phyloP scores from a whole-genome alignment of 345 rosid genomes.

The Kernera saxatilis region DNA sequence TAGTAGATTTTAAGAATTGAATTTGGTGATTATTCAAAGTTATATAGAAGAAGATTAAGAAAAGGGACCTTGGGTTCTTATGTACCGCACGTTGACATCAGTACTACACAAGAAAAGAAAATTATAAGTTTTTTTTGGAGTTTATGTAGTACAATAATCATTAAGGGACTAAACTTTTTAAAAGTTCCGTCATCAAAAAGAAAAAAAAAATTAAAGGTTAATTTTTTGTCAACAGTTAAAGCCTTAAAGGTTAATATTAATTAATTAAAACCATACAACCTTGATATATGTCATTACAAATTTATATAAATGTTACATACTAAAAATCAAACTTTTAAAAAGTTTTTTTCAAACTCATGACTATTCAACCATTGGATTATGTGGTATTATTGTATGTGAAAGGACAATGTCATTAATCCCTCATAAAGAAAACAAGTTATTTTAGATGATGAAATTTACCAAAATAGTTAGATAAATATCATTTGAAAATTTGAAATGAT shows the following conservation, averaged over 20 bases:
- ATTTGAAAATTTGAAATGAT: background rate
- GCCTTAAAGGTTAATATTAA: too few species aligned
- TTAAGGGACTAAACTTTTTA: background rate
- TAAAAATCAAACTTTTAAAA: background rate
- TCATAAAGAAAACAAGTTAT: background rate
- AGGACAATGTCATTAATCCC: background rate
- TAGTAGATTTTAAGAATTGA: background rate
- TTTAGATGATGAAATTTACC: background rate
- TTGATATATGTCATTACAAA: background rate
- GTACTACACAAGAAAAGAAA: constrained; percentile 17
- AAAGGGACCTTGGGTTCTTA: background rate
- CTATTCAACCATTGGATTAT: constrained; percentile 8
- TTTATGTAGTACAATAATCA: constrained; percentile 27
- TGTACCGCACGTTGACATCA: constrained; percentile 32
- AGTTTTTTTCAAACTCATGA: background rate
- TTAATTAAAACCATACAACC: background rate
- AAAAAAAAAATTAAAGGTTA: background rate
- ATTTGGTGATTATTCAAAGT: background rate
- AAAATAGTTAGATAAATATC: background rate
- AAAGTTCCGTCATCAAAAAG: background rate
- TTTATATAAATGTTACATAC: background rate
- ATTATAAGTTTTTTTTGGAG: background rate
- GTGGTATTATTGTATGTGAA: background rate
- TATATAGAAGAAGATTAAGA: constrained; percentile 4
- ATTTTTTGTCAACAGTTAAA: too few species aligned